phyloP scores from a whole-genome alignment of 2,329 filamentous ascomycete genomes.

The Mycosphaerella sp. region DNA sequence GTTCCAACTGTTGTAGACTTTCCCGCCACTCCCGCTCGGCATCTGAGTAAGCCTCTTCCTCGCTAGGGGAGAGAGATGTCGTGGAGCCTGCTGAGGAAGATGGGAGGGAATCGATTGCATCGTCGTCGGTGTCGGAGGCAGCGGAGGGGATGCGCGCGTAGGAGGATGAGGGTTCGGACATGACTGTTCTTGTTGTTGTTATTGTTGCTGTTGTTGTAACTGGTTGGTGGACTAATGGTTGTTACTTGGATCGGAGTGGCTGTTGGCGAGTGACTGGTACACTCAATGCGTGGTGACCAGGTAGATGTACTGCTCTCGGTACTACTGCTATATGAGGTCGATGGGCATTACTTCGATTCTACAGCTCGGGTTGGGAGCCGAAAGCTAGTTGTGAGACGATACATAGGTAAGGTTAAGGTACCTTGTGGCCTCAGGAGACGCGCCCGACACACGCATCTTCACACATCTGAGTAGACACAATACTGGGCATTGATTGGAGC shows the following conservation, averaged over 20 bases:
- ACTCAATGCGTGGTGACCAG: not conserved
- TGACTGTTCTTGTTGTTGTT: slow-evolving; percentile 10
- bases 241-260: not conserved
- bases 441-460: too few relatives aligned
- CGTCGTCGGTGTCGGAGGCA: slow-evolving; percentile 17
- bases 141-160: slow-evolving; percentile 45
- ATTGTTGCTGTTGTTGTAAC: too few relatives aligned
- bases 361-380: not conserved
- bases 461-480: too few relatives aligned
- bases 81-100: slow-evolving; percentile 46
- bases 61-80: slow-evolving; percentile 44
- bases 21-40: slow-evolving; percentile 94
- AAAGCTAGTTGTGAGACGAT: not conserved
- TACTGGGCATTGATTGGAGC: not conserved
- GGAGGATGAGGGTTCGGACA: slow-evolving; percentile 45
- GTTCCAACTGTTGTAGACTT: slow-evolving; percentile 85
- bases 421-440: too few relatives aligned
- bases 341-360: too few relatives aligned
- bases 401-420: too few relatives aligned
- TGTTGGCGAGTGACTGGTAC: slow-evolving; percentile 5
- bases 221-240: too few relatives aligned
- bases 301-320: too few relatives aligned
- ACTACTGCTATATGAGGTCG: too few relatives aligned
- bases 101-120: slow-evolving; percentile 47
- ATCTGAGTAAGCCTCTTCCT: slow-evolving; percentile 57